Percentiles rank a stretch among this genome's conserved stretches.
These are phyloP conservation scores for Citrus sinensis DNA, from an alignment of 345 rosid genomes.

Conservation along the genomic window DVS_A1.0 CM039169.1:18148001-18148500, in stretches of 20 bases:
- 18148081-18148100: constrained; percentile 26
- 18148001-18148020: constrained; percentile 90
- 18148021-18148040: constrained; percentile 94
- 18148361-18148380: background rate
- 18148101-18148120: background rate
- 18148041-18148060: constrained; percentile 85
- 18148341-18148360: background rate
- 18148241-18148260: background rate
- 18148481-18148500: background rate
- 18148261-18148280: background rate
- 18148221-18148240: background rate
- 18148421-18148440: too few species aligned
- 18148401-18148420: too few species aligned
- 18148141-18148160: background rate
- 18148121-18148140: too few species aligned
- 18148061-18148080: constrained; percentile 90
- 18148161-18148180: background rate
- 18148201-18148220: too few species aligned
- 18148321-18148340: background rate
- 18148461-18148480: background rate
- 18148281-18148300: background rate
- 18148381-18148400: background rate
- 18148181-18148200: too few species aligned
- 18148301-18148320: background rate
- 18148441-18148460: background rate